Evolutionary conservation across 1,284 basidiomycete species (phyloP), one percentile per base, ranked within the genome.

Genomic region (Naganishia sp.): DNA sequence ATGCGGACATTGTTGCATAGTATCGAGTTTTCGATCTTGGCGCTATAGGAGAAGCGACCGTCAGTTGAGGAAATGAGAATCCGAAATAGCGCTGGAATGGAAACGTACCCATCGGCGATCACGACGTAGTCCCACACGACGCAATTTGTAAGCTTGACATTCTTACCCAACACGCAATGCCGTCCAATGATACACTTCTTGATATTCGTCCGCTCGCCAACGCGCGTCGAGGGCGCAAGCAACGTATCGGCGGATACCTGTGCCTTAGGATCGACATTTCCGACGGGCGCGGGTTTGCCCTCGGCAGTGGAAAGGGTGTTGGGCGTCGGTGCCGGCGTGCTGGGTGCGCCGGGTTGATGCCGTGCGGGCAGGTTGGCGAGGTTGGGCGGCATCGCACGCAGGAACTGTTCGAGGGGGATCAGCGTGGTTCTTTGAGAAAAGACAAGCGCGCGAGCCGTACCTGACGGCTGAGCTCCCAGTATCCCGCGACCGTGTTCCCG

Each of bases 61-160:
- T 57, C 48, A 56, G 36, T 21, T 33, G 3, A 2, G 42, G 9
- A 25, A 6, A 2, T 23, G 25, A 2, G 28, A 28, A 28, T 28
- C 28, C 28, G 28, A 28, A 28, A 43, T n/a, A 11, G 23, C 21
- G 13, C 28, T 36, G 28, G 65, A 28, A 42, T 33, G n/a, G 18
- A 31, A 18, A 74, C 87, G 75, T 70, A 90, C 90, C 90, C 90
- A 69, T 95, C 92, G 33, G 85, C 90, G 31, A 99, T 83, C 3
- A 89, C 84, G 71, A 93, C 94, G 73, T 93, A 90, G 75, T 97
- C 94, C 77, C 96, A 85, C 33, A 99, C 77, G 13, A 98, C 86
- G 72, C 90, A 94, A n/a, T 90, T 90, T 0, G 84, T 84, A 64
- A 98, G 86, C 78, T 89, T 93, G 36, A 86, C 89, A 80, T 89